Percentiles rank a stretch among this genome's conserved stretches.
These are phyloP conservation scores for Pythium insidiosum DNA, from an alignment of 352 stramenopile genomes.

Conservation along the genomic window DNA sequence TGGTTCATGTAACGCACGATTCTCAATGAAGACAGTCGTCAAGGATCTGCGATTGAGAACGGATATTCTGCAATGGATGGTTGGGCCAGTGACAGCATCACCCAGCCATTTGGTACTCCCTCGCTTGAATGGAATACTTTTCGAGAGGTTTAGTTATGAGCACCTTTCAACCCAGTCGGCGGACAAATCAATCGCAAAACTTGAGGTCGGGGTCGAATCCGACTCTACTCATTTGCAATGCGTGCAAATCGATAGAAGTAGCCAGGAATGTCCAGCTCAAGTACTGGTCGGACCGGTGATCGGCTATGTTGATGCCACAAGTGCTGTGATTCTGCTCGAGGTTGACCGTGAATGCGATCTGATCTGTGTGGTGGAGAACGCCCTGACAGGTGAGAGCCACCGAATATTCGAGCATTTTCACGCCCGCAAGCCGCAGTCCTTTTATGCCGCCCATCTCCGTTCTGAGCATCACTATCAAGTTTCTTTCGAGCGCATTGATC, in stretches of 20 bases:
- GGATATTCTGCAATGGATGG: conserved; percentile 28
- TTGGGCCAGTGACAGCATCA: conserved; percentile 22
- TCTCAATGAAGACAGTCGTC: conserved; percentile 26
- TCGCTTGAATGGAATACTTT: conserved; percentile 13
- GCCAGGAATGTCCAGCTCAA: conserved; percentile 8
- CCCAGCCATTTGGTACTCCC: neutral
- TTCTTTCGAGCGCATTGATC: conserved; percentile 30
- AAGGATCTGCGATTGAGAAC: conserved; percentile 40
- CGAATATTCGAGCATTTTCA: conserved; percentile 46
- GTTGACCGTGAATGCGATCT: conserved; percentile 47
- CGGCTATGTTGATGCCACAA: conserved; percentile 51
- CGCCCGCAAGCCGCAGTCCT: conserved; percentile 34
- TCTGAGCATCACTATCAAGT: conserved; percentile 52
- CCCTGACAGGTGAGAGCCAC: conserved; percentile 30
- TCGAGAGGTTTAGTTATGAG: conserved; percentile 44
- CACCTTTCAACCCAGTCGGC: conserved; percentile 18
- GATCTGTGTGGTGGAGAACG: conserved; percentile 40
- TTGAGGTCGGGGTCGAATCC: conserved; percentile 3
- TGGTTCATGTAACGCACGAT: conserved; percentile 26
- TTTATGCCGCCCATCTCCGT: conserved; percentile 52
- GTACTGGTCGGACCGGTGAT: conserved; percentile 64
- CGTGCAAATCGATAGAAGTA: conserved; percentile 7
- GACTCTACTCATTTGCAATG: neutral
- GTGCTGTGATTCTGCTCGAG: conserved; percentile 56
- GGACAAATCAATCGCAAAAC: conserved; percentile 21